Conservation (phyloP, 352 stramenopile species). For the Thraustochytrium sp. region DNA sequence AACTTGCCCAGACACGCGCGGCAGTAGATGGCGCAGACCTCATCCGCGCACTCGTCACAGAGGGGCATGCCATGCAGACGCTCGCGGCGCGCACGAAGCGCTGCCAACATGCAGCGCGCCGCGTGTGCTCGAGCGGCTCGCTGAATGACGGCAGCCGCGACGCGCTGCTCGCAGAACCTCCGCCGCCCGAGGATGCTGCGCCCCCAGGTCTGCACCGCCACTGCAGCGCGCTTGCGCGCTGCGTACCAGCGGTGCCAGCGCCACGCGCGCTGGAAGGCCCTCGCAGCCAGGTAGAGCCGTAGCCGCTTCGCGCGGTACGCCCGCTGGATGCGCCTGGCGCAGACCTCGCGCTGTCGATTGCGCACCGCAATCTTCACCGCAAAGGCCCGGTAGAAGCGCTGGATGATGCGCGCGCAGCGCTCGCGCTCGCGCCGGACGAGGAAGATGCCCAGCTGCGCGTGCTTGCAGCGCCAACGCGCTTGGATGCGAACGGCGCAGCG, state of each 20-base stretch:
- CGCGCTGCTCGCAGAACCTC: neutral
- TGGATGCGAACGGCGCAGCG: neutral
- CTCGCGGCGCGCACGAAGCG: slow-evolving; percentile 9
- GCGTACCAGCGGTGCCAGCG: neutral
- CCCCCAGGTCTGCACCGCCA: neutral
- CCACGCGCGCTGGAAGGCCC: neutral
- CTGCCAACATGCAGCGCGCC: neutral
- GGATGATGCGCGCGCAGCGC: neutral
- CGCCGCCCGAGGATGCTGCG: neutral
- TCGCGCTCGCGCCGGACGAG: neutral
- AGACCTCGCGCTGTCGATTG: neutral
- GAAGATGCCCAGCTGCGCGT: slow-evolving; percentile 15
- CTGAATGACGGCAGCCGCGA: neutral
- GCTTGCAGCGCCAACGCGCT: neutral
- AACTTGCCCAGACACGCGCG: slow-evolving; percentile 29
- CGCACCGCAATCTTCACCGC: neutral
- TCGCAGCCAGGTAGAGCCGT: neutral
- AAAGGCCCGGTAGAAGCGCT: slow-evolving; percentile 15
- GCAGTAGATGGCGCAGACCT: slow-evolving; percentile 17
- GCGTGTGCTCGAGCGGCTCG: neutral
- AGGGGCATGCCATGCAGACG: slow-evolving; percentile 12
- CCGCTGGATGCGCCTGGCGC: neutral
- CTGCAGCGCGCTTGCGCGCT: neutral
- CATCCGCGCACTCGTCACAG: slow-evolving; percentile 27
- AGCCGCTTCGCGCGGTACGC: neutral